Base-by-base conservation (phyloP, 352 stramenopile genomes). In the Phytophthora constricta region DNA sequence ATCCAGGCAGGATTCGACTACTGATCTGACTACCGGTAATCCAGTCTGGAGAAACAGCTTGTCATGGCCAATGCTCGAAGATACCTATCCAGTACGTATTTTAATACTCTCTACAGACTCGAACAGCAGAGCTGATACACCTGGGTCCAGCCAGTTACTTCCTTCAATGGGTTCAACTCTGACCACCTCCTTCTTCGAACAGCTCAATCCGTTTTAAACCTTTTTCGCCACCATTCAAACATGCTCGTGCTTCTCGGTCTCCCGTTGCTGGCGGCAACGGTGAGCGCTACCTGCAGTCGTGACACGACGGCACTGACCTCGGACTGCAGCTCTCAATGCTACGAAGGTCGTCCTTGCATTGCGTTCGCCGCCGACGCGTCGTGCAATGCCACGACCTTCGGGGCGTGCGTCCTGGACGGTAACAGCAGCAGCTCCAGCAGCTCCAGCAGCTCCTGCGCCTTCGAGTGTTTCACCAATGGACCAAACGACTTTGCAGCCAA, bases 401-500 rank as follows among this genome's bases (percentile, higher is more conserved):
- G 65, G 1, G 58, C 52, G 19, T 74, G 65, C 34, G 60, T 74
- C 22, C n/a, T n/a, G n/a, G n/a, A n/a, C n/a, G n/a, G n/a, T n/a
- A 58, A 26, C 41, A 39, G 50, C 58, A 71, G 52, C 51, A 51
- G 47, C 16, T 79, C 70, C 28, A 62, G 31, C 9, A 51, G 60
- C 14, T 72, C 58, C 34, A 62, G 20, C 2, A 66, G 73, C 20
- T 65, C 61, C 22, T 89, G 82, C 60, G 25, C 67, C 14, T 89
- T 77, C 54, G 76, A 82, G 59, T 90, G 82, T 43, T 83, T 89
- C 49, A 85, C 70, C 54, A 85, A 86, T 57, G 71, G 77, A 8
- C 48, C 52, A 1, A 58, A 65, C 31, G 80, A 91, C 68, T 80
- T 78, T 52, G 72, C 75, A 13, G 67, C 63, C 26, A 77, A 77